Evolutionary conservation across 805 yeast genomes (phyloP), one percentile per base, ranked within the genome.

Genomic region (Isabelozyma heimii): DNA sequence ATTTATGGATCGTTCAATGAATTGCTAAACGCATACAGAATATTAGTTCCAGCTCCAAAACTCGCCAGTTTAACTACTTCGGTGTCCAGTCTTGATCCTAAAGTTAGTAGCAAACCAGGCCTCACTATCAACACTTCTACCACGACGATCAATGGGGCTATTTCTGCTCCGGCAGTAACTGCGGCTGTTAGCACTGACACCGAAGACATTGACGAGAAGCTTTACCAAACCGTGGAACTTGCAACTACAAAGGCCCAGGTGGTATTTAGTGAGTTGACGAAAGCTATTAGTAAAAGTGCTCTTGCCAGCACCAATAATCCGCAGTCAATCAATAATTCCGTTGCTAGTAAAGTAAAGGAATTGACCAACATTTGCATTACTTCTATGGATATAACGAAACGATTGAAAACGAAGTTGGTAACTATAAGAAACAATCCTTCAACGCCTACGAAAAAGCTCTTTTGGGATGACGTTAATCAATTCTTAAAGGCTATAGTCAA

Each of bases 381-480:
- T 15, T 88, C 96, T 1, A 84, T 87, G 79, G 96, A 89, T n/a
- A 79, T 87, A 40, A 87, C 96, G 8, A 83, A 85, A 53, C 70
- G 84, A 49, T 75, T 89, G 44, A 80, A 80, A 50, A 70, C 70
- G 12, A 79, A 83, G 46, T 70, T 91, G 45, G 69, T 73, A 10
- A 68, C 77, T 2, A 75, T 83, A 30, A 64, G 82, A 33, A 67
- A 75, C 14, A 81, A 76, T 40, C 73, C 80, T 7, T 76, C 77
- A 5, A 58, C 63, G 4, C 59, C 66, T 7, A 86, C 84, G 35
- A 83, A 87, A 52, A 76, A 80, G 50, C 75, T 76, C 54, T 83
- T 92, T 47, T 91, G 94, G 83, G 97, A 92, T 55, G 91, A 88
- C 54, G 85, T 89, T 33, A 91, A 89, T 62, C 69, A 82, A 43